A percentile compares a stretch with the other conserved stretches of the same genome.
Conservation (phyloP, 441 rosid genomes). For the Jatropha multifida region DNA sequence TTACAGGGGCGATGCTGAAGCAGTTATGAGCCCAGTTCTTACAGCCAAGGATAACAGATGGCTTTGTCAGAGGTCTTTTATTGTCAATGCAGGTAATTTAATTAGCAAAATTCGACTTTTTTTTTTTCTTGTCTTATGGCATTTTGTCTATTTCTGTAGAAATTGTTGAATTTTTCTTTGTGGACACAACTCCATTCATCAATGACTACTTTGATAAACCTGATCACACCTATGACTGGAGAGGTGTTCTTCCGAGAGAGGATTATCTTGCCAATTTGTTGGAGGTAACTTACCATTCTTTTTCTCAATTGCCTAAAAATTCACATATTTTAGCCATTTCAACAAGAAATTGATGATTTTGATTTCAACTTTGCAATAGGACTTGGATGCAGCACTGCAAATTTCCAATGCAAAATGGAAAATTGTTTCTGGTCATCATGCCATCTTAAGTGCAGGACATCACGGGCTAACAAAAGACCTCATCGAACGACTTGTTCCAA, state of each 20-base stretch:
- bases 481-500: conserved; percentile 26
- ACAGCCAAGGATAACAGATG: conserved; percentile 33
- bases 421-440: conserved; percentile 43
- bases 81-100: conserved; percentile 26
- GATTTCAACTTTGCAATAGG: conserved; percentile 18
- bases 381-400: conserved; percentile 29
- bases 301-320: neutral
- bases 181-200: conserved; percentile 50
- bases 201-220: conserved; percentile 33
- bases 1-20: conserved; percentile 39
- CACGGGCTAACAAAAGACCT: conserved; percentile 39
- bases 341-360: neutral
- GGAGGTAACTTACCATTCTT: conserved; percentile 20
- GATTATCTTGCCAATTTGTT: conserved; percentile 23
- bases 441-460: conserved; percentile 40
- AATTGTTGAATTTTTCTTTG: conserved; percentile 38
- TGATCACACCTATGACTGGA: conserved; percentile 37
- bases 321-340: neutral
- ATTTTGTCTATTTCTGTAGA: conserved; percentile 15
- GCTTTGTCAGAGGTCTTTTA: conserved; percentile 39
- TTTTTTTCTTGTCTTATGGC: too few species aligned
- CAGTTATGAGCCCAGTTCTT: conserved; percentile 34
- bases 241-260: conserved; percentile 29
- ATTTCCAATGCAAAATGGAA: conserved; percentile 39
- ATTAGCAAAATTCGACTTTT: too few species aligned